Percentiles rank a stretch among this genome's conserved stretches.
Evolutionary conservation across 345 rosid species (phyloP).

Genomic region (Gossypium australe): DNA sequence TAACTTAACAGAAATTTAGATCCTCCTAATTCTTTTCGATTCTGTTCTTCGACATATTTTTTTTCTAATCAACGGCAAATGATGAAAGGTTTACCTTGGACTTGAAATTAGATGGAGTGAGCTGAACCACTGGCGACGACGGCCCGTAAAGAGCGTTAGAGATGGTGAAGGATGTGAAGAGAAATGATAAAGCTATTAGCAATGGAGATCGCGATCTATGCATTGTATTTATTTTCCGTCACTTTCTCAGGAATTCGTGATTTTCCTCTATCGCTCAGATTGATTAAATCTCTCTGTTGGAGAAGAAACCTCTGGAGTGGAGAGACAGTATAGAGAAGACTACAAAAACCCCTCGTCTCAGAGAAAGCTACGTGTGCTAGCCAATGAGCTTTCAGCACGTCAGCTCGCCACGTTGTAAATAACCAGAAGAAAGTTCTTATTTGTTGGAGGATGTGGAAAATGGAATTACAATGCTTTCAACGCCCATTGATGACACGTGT

Average conservation of each 20-base stretch:
- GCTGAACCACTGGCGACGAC: constrained; percentile 96
- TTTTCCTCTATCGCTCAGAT: constrained; percentile 7
- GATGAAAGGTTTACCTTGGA: constrained; percentile 57
- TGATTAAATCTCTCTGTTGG: constrained; percentile 13
- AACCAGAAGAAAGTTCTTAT: neutral
- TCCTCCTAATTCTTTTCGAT: neutral
- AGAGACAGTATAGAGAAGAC: neutral
- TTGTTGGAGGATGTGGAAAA: neutral
- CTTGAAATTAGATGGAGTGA: constrained; percentile 92
- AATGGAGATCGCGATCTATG: constrained; percentile 25
- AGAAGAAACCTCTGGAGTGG: neutral
- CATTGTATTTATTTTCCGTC: constrained; percentile 27
- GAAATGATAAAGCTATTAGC: constrained; percentile 23
- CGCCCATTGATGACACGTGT: neutral
- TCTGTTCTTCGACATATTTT: neutral
- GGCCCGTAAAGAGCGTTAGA: constrained; percentile 70
- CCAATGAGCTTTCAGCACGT: constrained; percentile 62
- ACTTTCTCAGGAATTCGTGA: constrained; percentile 24
- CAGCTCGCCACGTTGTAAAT: constrained; percentile 9
- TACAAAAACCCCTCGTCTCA: constrained; percentile 12
- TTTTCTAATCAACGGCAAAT: constrained; percentile 1
- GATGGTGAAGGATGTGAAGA: constrained; percentile 23
- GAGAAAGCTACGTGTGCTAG: constrained; percentile 33
- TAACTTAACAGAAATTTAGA: neutral
- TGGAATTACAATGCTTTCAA: neutral